Evolutionary conservation across 148 eudicot genomes (phyloP).

Genomic region (Suaeda aralocaspica): DNA sequence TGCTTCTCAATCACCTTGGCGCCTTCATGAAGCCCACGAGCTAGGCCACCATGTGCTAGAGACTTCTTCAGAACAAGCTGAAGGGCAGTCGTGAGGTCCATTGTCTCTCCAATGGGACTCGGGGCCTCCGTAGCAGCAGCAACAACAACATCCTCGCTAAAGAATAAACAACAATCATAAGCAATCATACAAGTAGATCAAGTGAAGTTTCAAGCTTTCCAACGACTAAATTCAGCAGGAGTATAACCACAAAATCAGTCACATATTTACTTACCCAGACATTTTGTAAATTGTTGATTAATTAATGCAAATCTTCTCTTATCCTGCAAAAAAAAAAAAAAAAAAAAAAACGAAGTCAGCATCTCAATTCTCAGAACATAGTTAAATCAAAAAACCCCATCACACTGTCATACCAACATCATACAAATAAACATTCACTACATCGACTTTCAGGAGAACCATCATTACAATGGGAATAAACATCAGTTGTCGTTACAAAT

Average conservation of each 20-base stretch:
- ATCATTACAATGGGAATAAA: no score
- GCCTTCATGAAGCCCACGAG: conserved; percentile 42
- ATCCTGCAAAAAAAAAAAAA: conserved; percentile 22
- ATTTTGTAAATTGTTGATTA: neutral
- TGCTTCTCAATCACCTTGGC: conserved; percentile 49
- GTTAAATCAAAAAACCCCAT: no score
- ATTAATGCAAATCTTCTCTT: conserved; percentile 23
- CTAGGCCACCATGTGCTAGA: conserved; percentile 39
- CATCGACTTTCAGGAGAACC: no score
- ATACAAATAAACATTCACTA: no score
- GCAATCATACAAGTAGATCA: neutral
- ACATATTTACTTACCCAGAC: no score
- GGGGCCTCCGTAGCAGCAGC: conserved; percentile 29
- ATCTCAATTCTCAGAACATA: no score
- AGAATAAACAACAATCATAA: neutral
- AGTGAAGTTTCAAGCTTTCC: no score
- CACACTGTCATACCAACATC: no score
- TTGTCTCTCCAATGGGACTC: conserved; percentile 33
- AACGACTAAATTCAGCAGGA: no score
- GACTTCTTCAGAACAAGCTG: conserved; percentile 40
- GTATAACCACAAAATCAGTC: no score
- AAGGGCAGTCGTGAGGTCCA: conserved; percentile 40
- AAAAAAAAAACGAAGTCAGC: neutral
- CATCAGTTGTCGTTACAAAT: no score
- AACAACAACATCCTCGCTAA: conserved; percentile 35